Evolutionary conservation across 345 rosid genomes (phyloP), one percentile per base, ranked within the genome.

Genomic region (Anastatica hierochuntica): DNA sequence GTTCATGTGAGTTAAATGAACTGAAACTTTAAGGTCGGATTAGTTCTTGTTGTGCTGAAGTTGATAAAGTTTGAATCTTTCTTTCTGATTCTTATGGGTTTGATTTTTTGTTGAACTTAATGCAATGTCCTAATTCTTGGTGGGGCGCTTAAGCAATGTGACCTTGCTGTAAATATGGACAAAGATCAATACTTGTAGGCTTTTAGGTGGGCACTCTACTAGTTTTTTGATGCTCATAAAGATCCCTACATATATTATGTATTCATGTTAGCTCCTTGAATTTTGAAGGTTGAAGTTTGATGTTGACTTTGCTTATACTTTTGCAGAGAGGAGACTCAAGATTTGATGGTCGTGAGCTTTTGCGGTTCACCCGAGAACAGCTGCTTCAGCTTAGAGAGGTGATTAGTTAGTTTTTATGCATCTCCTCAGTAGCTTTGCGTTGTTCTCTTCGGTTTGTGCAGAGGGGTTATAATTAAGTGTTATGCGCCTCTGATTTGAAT

Each of bases 131-230:
- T 81, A 79, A 80, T 85, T 85, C 85, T 81, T 81, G 83, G 79
- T 55, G 68, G 83, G 85, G 57, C 74, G 70, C 81, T 81, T 60
- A 65, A 64, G 43, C 27, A 50, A 79, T 55, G 87, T 66, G 83
- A 66, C 56, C 79, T 76, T 77, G 71, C 92, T 68, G 89, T 80
- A 85, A 88, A 81, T 76, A 73, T 73, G 83, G 89, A 83, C 82
- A 60, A 36, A 82, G 8, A 80, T 26, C 7, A 62, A 74, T 58
- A 44, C 30, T 47, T 70, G 77, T 72, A 61, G 86, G 83, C 74
- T 81, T 74, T 79, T 56, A 85, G 84, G 78, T 79, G 92, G 80
- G 84, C 77, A 47, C 33, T 41, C 52, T 44, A 18, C 47, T 45
- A 75, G 68, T 21, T 63, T 67, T 50, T 21, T 39, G 74, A 37